Evolutionary conservation across 1,284 basidiomycete genomes (phyloP).

Genomic region (Thelephora terrestris): DNA sequence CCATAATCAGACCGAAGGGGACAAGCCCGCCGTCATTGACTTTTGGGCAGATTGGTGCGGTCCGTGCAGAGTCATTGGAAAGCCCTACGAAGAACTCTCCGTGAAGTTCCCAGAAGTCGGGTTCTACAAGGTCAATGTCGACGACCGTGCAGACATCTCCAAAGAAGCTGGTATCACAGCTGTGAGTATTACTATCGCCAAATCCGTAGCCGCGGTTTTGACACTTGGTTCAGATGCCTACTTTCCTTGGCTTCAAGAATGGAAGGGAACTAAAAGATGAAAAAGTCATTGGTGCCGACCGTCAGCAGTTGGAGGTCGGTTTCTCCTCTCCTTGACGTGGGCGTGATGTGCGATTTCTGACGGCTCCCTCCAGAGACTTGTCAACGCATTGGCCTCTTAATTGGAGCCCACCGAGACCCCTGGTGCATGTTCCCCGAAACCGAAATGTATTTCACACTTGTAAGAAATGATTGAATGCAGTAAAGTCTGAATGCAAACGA

Average conservation of each 20-base stretch:
- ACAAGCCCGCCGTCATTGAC: conserved; percentile 59
- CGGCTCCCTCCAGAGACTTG: background rate
- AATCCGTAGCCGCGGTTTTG: background rate
- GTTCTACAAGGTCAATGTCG: conserved; percentile 82
- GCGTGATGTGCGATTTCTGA: background rate
- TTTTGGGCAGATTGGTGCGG: conserved; percentile 73
- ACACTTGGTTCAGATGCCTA: conserved; percentile 48
- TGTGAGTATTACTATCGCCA: conserved; percentile 27
- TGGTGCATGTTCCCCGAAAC: background rate
- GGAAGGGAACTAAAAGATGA: conserved; percentile 55
- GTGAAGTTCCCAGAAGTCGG: conserved; percentile 34
- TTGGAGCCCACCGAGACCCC: background rate
- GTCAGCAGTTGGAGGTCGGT: conserved; percentile 24
- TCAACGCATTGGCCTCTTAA: background rate
- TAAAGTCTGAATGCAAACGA: no score
- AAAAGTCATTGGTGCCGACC: conserved; percentile 54
- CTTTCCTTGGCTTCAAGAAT: conserved; percentile 66
- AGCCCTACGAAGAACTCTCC: conserved; percentile 69
- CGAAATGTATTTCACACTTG: background rate
- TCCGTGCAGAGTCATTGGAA: conserved; percentile 71
- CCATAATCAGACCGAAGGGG: conserved; percentile 41
- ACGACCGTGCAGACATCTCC: conserved; percentile 42
- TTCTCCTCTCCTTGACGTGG: background rate
- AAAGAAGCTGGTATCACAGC: conserved; percentile 67
- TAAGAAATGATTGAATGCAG: background rate